phyloP scores from a whole-genome alignment of 257 asterid genomes.

The Ehretia macrophylla region DNA sequence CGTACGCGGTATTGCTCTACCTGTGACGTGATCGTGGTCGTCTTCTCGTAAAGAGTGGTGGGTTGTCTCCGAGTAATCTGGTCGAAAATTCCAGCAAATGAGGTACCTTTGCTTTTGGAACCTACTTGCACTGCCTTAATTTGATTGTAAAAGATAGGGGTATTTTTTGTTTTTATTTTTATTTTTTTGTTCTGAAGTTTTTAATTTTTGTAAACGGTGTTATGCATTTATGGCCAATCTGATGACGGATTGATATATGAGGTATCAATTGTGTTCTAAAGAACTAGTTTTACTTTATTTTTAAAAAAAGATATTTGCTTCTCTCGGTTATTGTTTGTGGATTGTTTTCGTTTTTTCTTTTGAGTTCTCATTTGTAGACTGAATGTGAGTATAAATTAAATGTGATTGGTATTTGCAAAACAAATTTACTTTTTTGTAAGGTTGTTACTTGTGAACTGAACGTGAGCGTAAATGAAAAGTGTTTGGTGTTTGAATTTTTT shows the following conservation, averaged over 20 bases:
- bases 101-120: constrained; percentile 34
- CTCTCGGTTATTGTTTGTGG: neutral
- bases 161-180: neutral
- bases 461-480: too few relatives aligned
- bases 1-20: constrained; percentile 51
- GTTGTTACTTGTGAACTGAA: too few relatives aligned
- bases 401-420: too few relatives aligned
- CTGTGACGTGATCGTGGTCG: constrained; percentile 39
- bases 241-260: constrained; percentile 82
- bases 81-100: constrained; percentile 53
- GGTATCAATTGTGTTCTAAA: constrained; percentile 35
- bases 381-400: too few relatives aligned
- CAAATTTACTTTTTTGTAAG: too few relatives aligned
- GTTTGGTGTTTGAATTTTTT: neutral
- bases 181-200: neutral
- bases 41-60: constrained; percentile 91
- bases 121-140: constrained; percentile 27
- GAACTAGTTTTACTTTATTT: neutral
- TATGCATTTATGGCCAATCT: constrained; percentile 55
- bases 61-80: constrained; percentile 63
- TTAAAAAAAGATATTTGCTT: neutral
- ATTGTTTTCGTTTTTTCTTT: too few relatives aligned
- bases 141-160: neutral
- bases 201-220: neutral
- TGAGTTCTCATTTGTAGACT: too few relatives aligned